Percentiles rank a stretch among this genome's conserved stretches.
Evolutionary conservation across 306 rosid genomes (phyloP).

Genomic region (Neltuma alba): DNA sequence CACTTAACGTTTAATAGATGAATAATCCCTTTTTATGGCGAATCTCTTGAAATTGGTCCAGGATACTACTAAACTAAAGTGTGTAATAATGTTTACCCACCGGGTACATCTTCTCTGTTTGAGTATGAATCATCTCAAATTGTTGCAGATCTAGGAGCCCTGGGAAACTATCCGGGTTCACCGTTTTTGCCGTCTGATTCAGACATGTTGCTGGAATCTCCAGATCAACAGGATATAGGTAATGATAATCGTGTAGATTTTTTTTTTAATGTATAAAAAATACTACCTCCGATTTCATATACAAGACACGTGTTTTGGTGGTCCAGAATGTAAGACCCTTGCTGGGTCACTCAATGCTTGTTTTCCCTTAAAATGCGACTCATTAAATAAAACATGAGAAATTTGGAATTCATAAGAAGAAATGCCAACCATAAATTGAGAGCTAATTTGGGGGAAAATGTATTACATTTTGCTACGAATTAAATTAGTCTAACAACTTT

Average conservation of each 20-base stretch:
- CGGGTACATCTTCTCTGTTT: background rate
- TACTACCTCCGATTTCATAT: background rate
- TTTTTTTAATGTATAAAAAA: background rate
- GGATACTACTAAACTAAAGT: background rate
- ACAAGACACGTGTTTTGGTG: background rate
- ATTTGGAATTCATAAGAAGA: slow-evolving; percentile 16
- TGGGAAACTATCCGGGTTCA: slow-evolving; percentile 92
- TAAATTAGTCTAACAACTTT: too few relatives aligned
- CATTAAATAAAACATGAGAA: background rate
- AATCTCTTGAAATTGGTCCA: slow-evolving; percentile 5
- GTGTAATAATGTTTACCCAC: background rate
- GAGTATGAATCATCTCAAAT: slow-evolving; percentile 12
- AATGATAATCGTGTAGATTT: slow-evolving; percentile 18
- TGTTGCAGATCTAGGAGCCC: slow-evolving; percentile 89
- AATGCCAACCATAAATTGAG: background rate
- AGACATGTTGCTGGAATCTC: slow-evolving; percentile 88
- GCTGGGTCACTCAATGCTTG: background rate
- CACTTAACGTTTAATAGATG: background rate
- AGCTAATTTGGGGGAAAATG: too few relatives aligned
- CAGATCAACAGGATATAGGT: slow-evolving; percentile 97
- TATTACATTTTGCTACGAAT: too few relatives aligned
- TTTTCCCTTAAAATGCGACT: too few relatives aligned
- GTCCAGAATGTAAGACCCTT: background rate
- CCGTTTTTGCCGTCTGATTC: slow-evolving; percentile 95
- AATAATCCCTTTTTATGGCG: background rate